A percentile compares a stretch with the other conserved stretches of the same genome.
These are phyloP conservation scores for Eucalyptus dawsonii DNA, from an alignment of 345 rosid species.

Conservation along the genomic window DNA sequence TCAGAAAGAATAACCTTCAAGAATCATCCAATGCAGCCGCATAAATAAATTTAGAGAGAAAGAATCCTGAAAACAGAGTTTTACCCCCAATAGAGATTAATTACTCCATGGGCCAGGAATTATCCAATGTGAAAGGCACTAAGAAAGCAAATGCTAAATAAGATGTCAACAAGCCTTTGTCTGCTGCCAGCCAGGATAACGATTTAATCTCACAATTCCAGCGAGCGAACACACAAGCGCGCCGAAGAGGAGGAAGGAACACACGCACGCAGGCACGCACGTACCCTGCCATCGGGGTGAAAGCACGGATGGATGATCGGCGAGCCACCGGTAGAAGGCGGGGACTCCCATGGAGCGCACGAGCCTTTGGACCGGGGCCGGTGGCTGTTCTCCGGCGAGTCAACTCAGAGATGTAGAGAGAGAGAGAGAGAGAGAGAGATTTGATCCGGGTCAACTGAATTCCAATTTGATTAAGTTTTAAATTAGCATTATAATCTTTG, in stretches of 20 bases:
- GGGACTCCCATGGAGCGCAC: slow-evolving; percentile 66
- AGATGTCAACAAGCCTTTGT: slow-evolving; percentile 52
- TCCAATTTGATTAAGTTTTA: no score
- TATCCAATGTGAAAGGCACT: slow-evolving; percentile 25
- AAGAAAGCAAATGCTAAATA: background rate
- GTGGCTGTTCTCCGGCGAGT: background rate
- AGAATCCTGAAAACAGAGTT: slow-evolving; percentile 32
- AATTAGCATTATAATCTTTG: no score
- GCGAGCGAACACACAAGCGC: background rate
- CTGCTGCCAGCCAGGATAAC: slow-evolving; percentile 64
- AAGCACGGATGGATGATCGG: slow-evolving; percentile 92
- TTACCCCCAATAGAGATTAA: slow-evolving; percentile 13
- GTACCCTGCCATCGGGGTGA: slow-evolving; percentile 91
- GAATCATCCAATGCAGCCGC: slow-evolving; percentile 48
- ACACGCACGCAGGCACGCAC: background rate
- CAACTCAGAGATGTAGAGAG: background rate
- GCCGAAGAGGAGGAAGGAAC: background rate
- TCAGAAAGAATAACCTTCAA: slow-evolving; percentile 99
- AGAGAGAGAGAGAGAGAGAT: background rate
- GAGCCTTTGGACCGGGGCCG: background rate
- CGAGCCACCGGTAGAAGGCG: slow-evolving; percentile 89
- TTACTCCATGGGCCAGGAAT: slow-evolving; percentile 36
- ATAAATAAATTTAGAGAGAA: slow-evolving; percentile 49
- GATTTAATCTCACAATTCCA: slow-evolving; percentile 49
- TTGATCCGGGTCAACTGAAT: no score